These are phyloP conservation scores for Carex littledalei DNA, from an alignment of 176 grass and related monocot genomes.

Conservation along the genomic window DNA sequence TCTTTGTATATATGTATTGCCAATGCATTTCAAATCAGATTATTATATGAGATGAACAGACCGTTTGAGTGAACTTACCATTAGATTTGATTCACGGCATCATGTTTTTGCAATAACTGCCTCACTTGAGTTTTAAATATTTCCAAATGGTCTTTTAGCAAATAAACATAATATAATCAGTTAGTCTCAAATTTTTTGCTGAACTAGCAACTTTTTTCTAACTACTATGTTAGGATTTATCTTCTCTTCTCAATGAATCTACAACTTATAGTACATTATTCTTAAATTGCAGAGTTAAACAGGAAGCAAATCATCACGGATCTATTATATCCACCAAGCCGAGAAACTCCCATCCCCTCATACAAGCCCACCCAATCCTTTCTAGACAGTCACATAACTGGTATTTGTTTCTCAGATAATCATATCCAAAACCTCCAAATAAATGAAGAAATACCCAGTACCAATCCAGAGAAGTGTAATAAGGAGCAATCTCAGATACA, in stretches of 20 bases:
- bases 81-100: background rate
- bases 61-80: background rate
- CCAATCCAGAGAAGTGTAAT: slow-evolving; percentile 30
- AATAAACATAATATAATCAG: background rate
- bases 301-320: slow-evolving; percentile 39
- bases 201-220: background rate
- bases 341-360: slow-evolving; percentile 24
- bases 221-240: background rate
- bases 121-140: background rate
- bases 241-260: background rate
- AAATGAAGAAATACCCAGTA: slow-evolving; percentile 20
- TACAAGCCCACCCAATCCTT: slow-evolving; percentile 26
- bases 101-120: background rate
- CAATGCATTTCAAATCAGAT: slow-evolving; percentile 5
- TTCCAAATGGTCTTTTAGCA: background rate
- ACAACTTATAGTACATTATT: background rate
- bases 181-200: background rate
- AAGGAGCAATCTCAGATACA: slow-evolving; percentile 21
- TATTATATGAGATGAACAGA: background rate
- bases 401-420: slow-evolving; percentile 27
- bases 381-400: slow-evolving; percentile 9
- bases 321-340: slow-evolving; percentile 39
- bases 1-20: background rate
- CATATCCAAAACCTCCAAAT: slow-evolving; percentile 23
- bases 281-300: slow-evolving; percentile 47